phyloP scores from a whole-genome alignment of 106 monocot species.

The Agapanthus africanus region DNA sequence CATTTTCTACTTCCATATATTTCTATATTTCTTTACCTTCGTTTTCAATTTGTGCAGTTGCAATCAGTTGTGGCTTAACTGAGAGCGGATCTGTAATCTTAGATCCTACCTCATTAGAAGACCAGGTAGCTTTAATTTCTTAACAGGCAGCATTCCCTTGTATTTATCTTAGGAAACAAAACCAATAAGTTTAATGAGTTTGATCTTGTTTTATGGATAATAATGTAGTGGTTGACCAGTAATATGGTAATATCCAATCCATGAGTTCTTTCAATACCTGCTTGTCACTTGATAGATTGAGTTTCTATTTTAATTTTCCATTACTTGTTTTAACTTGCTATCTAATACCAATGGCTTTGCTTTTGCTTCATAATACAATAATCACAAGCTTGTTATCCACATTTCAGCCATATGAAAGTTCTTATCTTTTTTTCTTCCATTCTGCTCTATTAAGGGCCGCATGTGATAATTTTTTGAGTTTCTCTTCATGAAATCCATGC shows the following conservation, averaged over 20 bases:
- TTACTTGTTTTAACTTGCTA: slow-evolving; percentile 1
- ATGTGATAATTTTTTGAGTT: background rate
- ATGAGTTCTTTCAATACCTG: background rate
- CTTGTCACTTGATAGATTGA: background rate
- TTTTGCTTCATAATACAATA: too few relatives aligned
- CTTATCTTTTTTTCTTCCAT: too few relatives aligned
- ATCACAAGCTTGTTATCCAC: too few relatives aligned
- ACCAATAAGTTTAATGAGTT: background rate
- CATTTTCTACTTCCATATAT: background rate
- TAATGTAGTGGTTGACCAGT: background rate
- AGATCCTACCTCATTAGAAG: slow-evolving; percentile 70
- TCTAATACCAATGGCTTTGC: background rate
- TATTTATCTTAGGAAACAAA: background rate
- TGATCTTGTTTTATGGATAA: background rate
- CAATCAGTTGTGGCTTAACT: slow-evolving; percentile 70
- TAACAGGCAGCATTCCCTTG: background rate
- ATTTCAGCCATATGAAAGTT: background rate
- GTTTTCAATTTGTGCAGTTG: slow-evolving; percentile 44
- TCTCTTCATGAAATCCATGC: background rate
- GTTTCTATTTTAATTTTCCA: background rate
- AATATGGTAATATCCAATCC: background rate
- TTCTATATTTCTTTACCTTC: slow-evolving; percentile 10
- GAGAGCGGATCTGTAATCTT: slow-evolving; percentile 53
- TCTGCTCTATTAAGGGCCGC: too few relatives aligned
- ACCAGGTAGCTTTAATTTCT: slow-evolving; percentile 48